These are phyloP conservation scores for Solanum dulcamara DNA, from an alignment of 257 asterid species.

Conservation along the genomic window DNA sequence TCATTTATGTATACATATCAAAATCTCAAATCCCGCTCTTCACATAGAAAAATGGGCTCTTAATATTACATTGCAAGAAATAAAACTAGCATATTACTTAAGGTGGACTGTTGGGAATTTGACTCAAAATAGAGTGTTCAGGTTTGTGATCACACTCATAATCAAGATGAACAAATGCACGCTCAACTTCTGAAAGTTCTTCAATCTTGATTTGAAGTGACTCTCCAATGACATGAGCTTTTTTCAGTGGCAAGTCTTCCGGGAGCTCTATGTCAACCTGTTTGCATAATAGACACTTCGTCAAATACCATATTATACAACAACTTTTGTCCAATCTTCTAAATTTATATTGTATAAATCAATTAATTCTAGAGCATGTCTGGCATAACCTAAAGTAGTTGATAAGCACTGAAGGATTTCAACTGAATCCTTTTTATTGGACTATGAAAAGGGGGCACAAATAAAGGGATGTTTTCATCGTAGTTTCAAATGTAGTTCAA, in stretches of 20 bases:
- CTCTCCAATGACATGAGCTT: conserved; percentile 70
- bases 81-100: not conserved
- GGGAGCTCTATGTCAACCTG: conserved; percentile 85
- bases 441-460: not conserved
- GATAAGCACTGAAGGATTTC: too few species aligned
- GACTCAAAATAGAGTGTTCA: conserved; percentile 52
- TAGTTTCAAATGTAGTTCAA: not conserved
- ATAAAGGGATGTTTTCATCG: not conserved
- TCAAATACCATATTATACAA: not conserved
- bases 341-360: not conserved
- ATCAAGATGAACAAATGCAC: conserved; percentile 77
- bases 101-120: conserved; percentile 49
- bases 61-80: not conserved
- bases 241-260: conserved; percentile 54
- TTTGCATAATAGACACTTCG: not conserved
- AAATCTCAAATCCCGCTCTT: not conserved
- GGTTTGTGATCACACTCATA: conserved; percentile 81
- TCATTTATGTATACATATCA: not conserved
- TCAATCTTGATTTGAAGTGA: conserved; percentile 70
- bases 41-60: not conserved
- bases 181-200: conserved; percentile 59
- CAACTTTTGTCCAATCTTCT: not conserved
- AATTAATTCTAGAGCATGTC: too few species aligned
- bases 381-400: too few species aligned
- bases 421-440: not conserved